Evolutionary conservation across 192 early-diverging fungal genomes (phyloP).

Genomic region (Linnemannia schmuckeri): DNA sequence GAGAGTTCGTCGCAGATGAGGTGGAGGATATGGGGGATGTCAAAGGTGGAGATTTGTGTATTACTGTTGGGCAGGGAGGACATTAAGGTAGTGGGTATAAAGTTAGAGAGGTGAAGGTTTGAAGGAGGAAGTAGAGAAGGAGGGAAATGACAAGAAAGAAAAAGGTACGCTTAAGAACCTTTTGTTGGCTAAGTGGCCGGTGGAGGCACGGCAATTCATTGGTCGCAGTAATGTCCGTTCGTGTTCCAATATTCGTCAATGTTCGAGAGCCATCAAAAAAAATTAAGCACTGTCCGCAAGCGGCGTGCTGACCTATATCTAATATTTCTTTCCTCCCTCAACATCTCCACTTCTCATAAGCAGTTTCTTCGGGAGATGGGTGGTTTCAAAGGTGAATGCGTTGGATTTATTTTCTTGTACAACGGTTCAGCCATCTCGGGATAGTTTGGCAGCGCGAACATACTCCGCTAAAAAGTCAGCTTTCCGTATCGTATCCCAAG

Average conservation of each 20-base stretch:
- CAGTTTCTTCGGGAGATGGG: too few relatives aligned
- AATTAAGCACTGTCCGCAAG: too few relatives aligned
- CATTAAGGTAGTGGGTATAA: not conserved
- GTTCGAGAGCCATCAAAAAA: too few relatives aligned
- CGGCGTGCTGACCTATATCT: too few relatives aligned
- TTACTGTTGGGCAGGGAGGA: not conserved
- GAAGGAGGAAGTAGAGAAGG: not conserved
- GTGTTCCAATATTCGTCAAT: too few relatives aligned
- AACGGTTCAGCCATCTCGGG: slow-evolving; percentile 20
- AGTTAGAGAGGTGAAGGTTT: not conserved
- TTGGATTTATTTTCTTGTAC: not conserved
- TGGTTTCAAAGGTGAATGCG: not conserved
- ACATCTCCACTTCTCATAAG: too few relatives aligned
- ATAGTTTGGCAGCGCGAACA: slow-evolving; percentile 29
- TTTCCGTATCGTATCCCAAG: slow-evolving; percentile 43
- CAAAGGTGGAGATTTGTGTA: not conserved
- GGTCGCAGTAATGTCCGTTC: too few relatives aligned
- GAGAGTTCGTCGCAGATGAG: not conserved
- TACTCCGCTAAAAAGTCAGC: slow-evolving; percentile 40
- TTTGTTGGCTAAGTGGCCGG: too few relatives aligned
- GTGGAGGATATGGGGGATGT: not conserved
- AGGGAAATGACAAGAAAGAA: not conserved
- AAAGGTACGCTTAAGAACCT: not conserved
- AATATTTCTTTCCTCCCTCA: too few relatives aligned
- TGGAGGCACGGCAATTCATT: too few relatives aligned